Evolutionary conservation across 1,284 basidiomycete species (phyloP).

Genomic region (Rhodotorula sp.): DNA sequence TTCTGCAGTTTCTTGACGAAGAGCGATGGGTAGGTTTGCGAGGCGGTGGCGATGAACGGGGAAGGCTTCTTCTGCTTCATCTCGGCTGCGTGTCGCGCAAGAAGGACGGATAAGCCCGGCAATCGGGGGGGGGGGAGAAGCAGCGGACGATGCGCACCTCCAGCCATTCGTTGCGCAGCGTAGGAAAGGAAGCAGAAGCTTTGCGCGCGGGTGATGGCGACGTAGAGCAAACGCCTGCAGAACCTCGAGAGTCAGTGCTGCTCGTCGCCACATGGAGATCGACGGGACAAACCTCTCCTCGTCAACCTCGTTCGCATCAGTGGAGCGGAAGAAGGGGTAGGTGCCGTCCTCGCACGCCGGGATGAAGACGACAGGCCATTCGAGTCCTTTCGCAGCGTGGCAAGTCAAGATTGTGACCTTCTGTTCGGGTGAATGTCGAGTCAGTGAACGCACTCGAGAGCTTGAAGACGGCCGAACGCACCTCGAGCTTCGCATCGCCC

Average conservation of each 20-base stretch:
- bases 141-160: conserved; percentile 27
- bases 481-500: conserved; percentile 55
- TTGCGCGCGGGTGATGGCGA: conserved; percentile 86
- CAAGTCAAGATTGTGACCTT: conserved; percentile 85
- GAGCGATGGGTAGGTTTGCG: conserved; percentile 17
- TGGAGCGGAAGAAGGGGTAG: conserved; percentile 71
- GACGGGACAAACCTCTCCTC: conserved; percentile 68
- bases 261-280: neutral
- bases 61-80: conserved; percentile 17
- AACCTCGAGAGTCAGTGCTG: neutral
- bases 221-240: conserved; percentile 72
- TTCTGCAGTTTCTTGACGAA: conserved; percentile 36
- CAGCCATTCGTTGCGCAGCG: conserved; percentile 39
- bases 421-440: conserved; percentile 37
- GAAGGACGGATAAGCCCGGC: neutral
- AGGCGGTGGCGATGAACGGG: conserved; percentile 22
- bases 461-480: conserved; percentile 36
- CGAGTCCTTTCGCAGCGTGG: conserved; percentile 85
- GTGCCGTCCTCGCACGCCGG: conserved; percentile 61
- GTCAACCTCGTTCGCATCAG: conserved; percentile 62
- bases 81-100: conserved; percentile 1
- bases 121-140: no score
- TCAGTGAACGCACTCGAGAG: neutral
- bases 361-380: conserved; percentile 86
- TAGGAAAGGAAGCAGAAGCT: conserved; percentile 66